These are phyloP conservation scores for Mycena maculata DNA, from an alignment of 768 basidiomycete species.

Conservation along the genomic window DNA sequence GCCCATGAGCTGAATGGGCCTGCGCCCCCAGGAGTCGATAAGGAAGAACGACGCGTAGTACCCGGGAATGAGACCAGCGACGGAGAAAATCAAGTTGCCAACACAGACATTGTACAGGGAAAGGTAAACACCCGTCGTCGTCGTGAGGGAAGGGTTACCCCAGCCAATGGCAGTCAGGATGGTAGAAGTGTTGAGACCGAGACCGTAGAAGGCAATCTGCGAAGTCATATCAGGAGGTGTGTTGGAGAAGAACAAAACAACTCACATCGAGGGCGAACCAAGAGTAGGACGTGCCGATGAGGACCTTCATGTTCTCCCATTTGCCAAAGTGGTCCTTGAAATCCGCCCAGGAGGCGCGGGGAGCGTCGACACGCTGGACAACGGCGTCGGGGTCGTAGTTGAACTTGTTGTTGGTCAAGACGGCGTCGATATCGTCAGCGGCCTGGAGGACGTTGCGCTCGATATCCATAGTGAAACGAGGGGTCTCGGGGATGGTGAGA, in stretches of 20 bases:
- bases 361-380: constrained; percentile 72
- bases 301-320: constrained; percentile 83
- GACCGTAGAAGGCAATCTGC: constrained; percentile 88
- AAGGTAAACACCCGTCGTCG: constrained; percentile 59
- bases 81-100: constrained; percentile 82
- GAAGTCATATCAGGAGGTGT: neutral
- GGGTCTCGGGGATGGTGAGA: constrained; percentile 92
- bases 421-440: constrained; percentile 75
- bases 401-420: constrained; percentile 62
- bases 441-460: constrained; percentile 87
- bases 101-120: constrained; percentile 73
- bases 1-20: constrained; percentile 84
- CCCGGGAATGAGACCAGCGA: constrained; percentile 85
- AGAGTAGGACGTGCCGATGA: constrained; percentile 82
- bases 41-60: constrained; percentile 76
- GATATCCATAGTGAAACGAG: constrained; percentile 92
- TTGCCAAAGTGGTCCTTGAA: constrained; percentile 76
- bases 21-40: constrained; percentile 85
- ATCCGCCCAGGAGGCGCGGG: constrained; percentile 75
- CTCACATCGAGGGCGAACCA: constrained; percentile 91
- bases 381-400: constrained; percentile 65
- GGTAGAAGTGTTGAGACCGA: constrained; percentile 85
- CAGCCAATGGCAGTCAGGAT: constrained; percentile 83
- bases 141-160: constrained; percentile 56
- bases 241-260: constrained; percentile 16